Conservation (phyloP, 2,329 filamentous ascomycete species). For the Didymellaceae sp. region DNA sequence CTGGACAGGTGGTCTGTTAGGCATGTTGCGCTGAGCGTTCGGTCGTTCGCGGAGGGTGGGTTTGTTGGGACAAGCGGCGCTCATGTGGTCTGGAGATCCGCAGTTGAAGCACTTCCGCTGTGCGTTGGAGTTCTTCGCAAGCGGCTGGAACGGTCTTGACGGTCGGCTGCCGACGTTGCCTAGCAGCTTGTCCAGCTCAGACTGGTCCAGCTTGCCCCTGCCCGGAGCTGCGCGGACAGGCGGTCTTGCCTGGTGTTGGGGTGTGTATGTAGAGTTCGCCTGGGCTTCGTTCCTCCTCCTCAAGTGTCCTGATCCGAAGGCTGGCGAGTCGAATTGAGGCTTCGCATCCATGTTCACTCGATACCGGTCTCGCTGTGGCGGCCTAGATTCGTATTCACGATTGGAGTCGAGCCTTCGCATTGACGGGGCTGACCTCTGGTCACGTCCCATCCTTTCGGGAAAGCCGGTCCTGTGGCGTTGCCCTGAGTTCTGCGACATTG, state of each 20-base stretch:
- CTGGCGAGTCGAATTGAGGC: constrained; percentile 34
- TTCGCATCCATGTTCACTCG: constrained; percentile 42
- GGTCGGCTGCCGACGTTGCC: constrained; percentile 16
- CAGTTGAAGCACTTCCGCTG: constrained; percentile 42
- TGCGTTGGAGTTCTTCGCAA: constrained; percentile 30
- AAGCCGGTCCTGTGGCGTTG: constrained; percentile 27
- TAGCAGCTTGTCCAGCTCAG: constrained; percentile 37
- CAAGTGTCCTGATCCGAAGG: constrained; percentile 35
- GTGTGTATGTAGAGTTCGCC: constrained; percentile 1
- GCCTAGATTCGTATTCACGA: constrained; percentile 2
- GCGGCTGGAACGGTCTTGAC: constrained; percentile 29
- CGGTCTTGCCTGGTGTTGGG: constrained; percentile 3
- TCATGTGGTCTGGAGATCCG: constrained; percentile 34
- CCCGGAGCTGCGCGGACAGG: constrained; percentile 17
- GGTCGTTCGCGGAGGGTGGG: constrained; percentile 31
- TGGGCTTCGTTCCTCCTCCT: constrained; percentile 36
- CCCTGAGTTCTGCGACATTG: constrained; percentile 15
- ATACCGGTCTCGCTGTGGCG: constrained; percentile 26
- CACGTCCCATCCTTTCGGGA: constrained; percentile 24
- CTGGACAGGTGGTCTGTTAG: constrained; percentile 12
- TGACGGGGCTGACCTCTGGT: constrained; percentile 20
- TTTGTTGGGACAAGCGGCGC: constrained; percentile 32
- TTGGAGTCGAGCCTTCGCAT: constrained; percentile 3
- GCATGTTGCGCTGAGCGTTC: constrained; percentile 5
- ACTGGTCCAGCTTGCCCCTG: constrained; percentile 34